Evolutionary conservation across 164 flowering plant genomes (phyloP).

Genomic region (Litsea cubeba): DNA sequence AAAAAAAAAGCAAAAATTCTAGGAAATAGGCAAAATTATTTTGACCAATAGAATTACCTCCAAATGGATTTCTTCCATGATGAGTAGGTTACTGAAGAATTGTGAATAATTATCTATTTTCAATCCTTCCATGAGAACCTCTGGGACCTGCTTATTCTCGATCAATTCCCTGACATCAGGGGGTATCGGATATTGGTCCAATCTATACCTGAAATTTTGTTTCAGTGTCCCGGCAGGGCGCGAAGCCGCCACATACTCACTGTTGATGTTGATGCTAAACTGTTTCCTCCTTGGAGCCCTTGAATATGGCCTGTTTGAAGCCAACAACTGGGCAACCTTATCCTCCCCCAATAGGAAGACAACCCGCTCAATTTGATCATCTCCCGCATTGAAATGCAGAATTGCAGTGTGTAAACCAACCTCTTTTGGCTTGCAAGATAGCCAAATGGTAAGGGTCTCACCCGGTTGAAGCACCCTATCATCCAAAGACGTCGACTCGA

Average conservation of each 20-base stretch:
- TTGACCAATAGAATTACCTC: conserved; percentile 48
- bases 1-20: neutral
- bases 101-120: conserved; percentile 40
- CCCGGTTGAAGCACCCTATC: conserved; percentile 66
- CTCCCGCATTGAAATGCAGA: conserved; percentile 64
- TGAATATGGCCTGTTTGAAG: conserved; percentile 51
- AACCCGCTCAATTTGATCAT: conserved; percentile 64
- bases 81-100: conserved; percentile 54
- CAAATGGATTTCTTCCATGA: conserved; percentile 78
- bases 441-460: conserved; percentile 68
- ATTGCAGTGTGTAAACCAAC: conserved; percentile 67
- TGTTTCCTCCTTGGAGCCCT: conserved; percentile 39
- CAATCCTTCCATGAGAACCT: conserved; percentile 47
- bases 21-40: neutral
- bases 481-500: conserved; percentile 49
- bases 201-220: conserved; percentile 27
- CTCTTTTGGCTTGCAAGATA: conserved; percentile 75
- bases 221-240: conserved; percentile 40
- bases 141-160: conserved; percentile 52
- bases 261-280: conserved; percentile 25
- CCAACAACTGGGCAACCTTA: conserved; percentile 54
- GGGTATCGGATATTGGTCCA: conserved; percentile 59
- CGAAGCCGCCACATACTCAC: conserved; percentile 37
- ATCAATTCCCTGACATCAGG: conserved; percentile 40
- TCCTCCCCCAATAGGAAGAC: conserved; percentile 79